Percentiles rank a stretch among this genome's conserved stretches.
These are phyloP conservation scores for Haematococcus sp. DNA, from an alignment of 139 green algal genomes.

Conservation along the genomic window DNA sequence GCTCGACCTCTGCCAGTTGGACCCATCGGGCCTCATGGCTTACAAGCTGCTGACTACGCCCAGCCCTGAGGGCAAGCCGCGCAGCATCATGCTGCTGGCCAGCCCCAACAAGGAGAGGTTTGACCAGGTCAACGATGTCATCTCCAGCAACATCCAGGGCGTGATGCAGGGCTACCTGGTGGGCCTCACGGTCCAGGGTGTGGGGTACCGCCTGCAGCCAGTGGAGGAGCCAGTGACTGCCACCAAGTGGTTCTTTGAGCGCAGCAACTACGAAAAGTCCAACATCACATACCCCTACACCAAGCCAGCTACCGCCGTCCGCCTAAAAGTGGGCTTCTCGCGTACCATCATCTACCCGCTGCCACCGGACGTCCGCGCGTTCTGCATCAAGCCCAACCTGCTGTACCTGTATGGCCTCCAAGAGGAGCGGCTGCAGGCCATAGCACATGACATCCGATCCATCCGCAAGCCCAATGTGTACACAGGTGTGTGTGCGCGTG, in stretches of 20 bases:
- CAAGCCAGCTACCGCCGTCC: slow-evolving; percentile 34
- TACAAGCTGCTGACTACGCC: slow-evolving; percentile 15
- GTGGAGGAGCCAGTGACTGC: slow-evolving; percentile 4
- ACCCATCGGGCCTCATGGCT: slow-evolving; percentile 47
- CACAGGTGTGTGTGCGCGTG: slow-evolving; percentile 28
- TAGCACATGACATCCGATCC: slow-evolving; percentile 35
- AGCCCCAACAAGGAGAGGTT: slow-evolving; percentile 39
- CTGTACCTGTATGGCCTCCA: slow-evolving; percentile 55
- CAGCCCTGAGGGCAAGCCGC: not conserved
- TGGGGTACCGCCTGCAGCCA: slow-evolving; percentile 55
- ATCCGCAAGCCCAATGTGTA: slow-evolving; percentile 58
- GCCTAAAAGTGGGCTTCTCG: slow-evolving; percentile 57
- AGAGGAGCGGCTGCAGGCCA: slow-evolving; percentile 16
- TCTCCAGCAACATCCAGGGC: slow-evolving; percentile 42
- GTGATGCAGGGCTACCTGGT: slow-evolving; percentile 54
- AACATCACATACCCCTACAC: slow-evolving; percentile 45
- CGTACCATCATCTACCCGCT: slow-evolving; percentile 42
- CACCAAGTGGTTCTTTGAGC: slow-evolving; percentile 18
- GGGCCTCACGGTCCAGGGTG: slow-evolving; percentile 52
- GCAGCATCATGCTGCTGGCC: slow-evolving; percentile 33
- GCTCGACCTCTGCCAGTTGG: slow-evolving; percentile 27
- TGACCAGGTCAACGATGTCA: slow-evolving; percentile 20
- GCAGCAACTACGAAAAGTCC: slow-evolving; percentile 21
- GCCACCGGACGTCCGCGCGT: slow-evolving; percentile 43
- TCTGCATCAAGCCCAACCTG: slow-evolving; percentile 55